Base-by-base conservation (phyloP, 495 filamentous ascomycete species). In the Hypoxylon fragiforme region DNA sequence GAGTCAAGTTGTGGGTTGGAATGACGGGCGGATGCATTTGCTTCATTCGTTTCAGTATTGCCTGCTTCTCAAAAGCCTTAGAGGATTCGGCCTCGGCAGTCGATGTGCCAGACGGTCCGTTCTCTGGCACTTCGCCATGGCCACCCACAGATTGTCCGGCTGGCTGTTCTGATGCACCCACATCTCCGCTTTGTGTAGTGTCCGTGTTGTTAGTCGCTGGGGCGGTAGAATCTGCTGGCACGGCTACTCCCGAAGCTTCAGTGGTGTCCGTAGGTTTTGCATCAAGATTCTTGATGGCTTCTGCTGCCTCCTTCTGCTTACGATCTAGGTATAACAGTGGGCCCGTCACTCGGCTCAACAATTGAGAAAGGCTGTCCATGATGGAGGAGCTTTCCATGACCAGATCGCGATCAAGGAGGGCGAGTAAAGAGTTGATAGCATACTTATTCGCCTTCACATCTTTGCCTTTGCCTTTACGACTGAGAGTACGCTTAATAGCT, bases 351-450 rank as follows among this genome's bases (percentile, higher is more conserved):
- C 85, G 87, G 62, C 88, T 90, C 13, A 99, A 78, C 18, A 99
- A 75, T 60, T 82, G 82, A 0, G 95, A 92, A 3, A 99, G 79
- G 39, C 89, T 85, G 63, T 97, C 92, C 91, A 99, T 97, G 44
- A 96, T 94, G 8, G 83, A 78, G 13, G 91, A 89, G 71, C 88
- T 99, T 72, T 99, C 92, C 77, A 95, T 95, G 57, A 97, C 88
- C 57, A 97, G 77, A 47, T 87, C 86, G 14, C 94, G 88, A 67
- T 97, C 94, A 31, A 99, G 78, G 1, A 99, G 81, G 57, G 83
- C 83, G 34, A 97, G 78, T 14, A 99, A 74, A 2, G 91, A 90
- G 66, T 97, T 99, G 61, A 99, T 77, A 13, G 94, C 90, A 65
- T 86, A 99, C 69, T 88, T 95, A 59, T 85, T 86, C 1, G 89